These are phyloP conservation scores for Phytopythium delawarense DNA, from an alignment of 352 stramenopile genomes.

Conservation along the genomic window DNA sequence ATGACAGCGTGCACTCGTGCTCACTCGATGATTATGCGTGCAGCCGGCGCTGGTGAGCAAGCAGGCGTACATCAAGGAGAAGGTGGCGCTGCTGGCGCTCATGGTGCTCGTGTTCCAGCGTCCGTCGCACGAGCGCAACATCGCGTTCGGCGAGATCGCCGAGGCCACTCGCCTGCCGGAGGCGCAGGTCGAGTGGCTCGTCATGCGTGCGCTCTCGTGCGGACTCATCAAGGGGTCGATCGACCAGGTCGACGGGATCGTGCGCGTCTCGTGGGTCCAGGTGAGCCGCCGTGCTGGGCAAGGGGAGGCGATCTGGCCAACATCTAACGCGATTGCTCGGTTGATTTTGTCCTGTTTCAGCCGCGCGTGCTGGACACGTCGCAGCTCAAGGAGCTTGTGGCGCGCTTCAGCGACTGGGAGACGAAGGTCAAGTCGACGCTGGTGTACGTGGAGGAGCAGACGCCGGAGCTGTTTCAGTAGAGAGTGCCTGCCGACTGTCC, in stretches of 20 bases:
- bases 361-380: conserved; percentile 78
- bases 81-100: conserved; percentile 95
- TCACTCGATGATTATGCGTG: not conserved
- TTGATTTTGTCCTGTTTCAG: conserved; percentile 13
- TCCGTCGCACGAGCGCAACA: conserved; percentile 91
- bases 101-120: conserved; percentile 97
- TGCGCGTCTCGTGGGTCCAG: conserved; percentile 96
- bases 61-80: conserved; percentile 96
- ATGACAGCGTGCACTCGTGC: not conserved
- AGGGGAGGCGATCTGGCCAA: not conserved
- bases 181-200: conserved; percentile 97
- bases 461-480: conserved; percentile 84
- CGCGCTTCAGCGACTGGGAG: conserved; percentile 65
- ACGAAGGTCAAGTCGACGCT: conserved; percentile 84
- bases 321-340: not conserved
- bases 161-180: conserved; percentile 73
- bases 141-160: conserved; percentile 93
- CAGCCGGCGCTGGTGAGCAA: conserved; percentile 93
- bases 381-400: conserved; percentile 72
- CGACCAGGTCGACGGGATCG: conserved; percentile 90
- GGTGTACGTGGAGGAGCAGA: conserved; percentile 85
- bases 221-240: conserved; percentile 94
- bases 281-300: conserved; percentile 8
- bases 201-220: conserved; percentile 97
- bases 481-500: not conserved